phyloP scores from a whole-genome alignment of 768 basidiomycete genomes.

The Tephrocybe sp. region DNA sequence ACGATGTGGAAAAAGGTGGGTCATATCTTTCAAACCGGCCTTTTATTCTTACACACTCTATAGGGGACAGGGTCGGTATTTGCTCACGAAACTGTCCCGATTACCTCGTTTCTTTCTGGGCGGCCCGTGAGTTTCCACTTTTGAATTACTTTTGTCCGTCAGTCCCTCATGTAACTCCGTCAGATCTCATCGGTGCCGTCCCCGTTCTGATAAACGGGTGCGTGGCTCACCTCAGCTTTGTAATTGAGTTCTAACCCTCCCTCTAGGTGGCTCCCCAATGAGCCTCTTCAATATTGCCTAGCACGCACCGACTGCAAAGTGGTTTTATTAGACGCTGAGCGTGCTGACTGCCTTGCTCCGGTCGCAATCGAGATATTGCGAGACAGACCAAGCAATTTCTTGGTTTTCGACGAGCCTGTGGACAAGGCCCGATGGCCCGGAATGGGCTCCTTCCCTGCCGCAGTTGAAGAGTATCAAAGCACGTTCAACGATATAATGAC shows the following conservation, averaged over 20 bases:
- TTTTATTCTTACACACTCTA: neutral
- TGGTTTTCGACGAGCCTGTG: slow-evolving; percentile 42
- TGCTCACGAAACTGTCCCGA: slow-evolving; percentile 64
- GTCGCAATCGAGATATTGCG: slow-evolving; percentile 25
- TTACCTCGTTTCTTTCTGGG: slow-evolving; percentile 60
- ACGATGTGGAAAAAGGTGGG: slow-evolving; percentile 49
- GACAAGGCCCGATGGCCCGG: slow-evolving; percentile 37
- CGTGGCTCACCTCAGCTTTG: slow-evolving; percentile 17
- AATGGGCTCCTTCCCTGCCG: slow-evolving; percentile 40
- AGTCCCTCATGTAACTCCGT: slow-evolving; percentile 3
- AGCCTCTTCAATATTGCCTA: slow-evolving; percentile 53
- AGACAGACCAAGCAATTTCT: slow-evolving; percentile 31
- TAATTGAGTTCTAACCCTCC: slow-evolving; percentile 1
- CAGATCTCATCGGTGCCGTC: slow-evolving; percentile 61
- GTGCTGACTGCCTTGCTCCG: slow-evolving; percentile 44
- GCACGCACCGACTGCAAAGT: slow-evolving; percentile 50
- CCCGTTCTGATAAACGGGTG: slow-evolving; percentile 60
- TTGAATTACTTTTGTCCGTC: slow-evolving; percentile 6
- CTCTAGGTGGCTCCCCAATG: slow-evolving; percentile 50
- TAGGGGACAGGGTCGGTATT: slow-evolving; percentile 58
- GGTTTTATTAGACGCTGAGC: slow-evolving; percentile 57
- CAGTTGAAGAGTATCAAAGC: slow-evolving; percentile 29
- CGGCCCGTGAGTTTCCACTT: slow-evolving; percentile 41
- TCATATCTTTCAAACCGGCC: neutral
- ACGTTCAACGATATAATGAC: slow-evolving; percentile 22